Evolutionary conservation across 192 early-diverging fungal genomes (phyloP).

Genomic region (Phlyctochytrium bullatum): DNA sequence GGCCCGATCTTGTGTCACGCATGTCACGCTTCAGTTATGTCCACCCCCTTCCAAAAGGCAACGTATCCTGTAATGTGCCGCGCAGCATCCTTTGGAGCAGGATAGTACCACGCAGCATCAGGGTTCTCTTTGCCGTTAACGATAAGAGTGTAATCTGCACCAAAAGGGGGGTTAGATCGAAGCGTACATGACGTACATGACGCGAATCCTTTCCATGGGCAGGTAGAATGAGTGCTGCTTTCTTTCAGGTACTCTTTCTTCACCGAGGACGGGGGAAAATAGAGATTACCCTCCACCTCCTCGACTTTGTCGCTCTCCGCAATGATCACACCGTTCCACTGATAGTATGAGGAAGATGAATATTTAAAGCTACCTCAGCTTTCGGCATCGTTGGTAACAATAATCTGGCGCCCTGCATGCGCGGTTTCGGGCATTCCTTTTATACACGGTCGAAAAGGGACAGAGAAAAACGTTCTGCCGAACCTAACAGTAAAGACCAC

Average conservation of each 20-base stretch:
- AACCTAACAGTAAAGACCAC: too few species aligned
- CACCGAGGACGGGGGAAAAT: conserved; percentile 39
- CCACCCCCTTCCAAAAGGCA: conserved; percentile 57
- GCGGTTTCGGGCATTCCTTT: too few species aligned
- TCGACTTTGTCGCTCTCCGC: conserved; percentile 38
- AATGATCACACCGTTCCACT: conserved; percentile 24
- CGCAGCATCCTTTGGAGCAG: conserved; percentile 47
- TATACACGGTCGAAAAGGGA: too few species aligned
- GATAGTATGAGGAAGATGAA: too few species aligned
- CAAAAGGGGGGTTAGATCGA: background rate
- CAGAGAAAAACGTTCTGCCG: too few species aligned
- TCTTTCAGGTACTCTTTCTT: conserved; percentile 42
- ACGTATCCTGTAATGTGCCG: conserved; percentile 41
- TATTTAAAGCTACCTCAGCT: too few species aligned
- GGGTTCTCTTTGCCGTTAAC: conserved; percentile 45
- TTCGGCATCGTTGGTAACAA: too few species aligned
- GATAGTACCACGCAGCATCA: conserved; percentile 51
- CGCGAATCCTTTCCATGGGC: conserved; percentile 43
- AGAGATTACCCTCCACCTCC: conserved; percentile 43
- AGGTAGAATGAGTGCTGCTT: conserved; percentile 27
- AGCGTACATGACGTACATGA: background rate
- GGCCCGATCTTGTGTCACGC: too few species aligned
- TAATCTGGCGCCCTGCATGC: too few species aligned
- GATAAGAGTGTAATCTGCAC: conserved; percentile 31
- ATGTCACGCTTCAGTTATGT: too few species aligned